Percentiles rank a stretch among this genome's conserved stretches.
phyloP scores from a whole-genome alignment of 176 grass and related monocot genomes.

The Guadua angustifolia region DNA sequence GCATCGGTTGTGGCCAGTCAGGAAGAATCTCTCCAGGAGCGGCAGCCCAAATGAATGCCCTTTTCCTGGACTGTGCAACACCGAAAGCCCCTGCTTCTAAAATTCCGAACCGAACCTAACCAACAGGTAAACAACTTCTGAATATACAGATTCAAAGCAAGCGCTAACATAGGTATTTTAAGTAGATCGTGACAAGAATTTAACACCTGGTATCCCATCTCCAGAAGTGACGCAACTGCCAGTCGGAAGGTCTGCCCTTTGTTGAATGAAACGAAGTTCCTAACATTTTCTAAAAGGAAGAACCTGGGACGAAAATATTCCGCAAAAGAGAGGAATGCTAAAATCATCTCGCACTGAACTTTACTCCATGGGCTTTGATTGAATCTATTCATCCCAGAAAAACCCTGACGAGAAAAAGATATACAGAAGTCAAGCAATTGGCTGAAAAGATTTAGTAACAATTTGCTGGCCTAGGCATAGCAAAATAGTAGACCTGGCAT shows the following conservation, averaged over 20 bases:
- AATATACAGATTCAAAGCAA: neutral
- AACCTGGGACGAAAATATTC: constrained; percentile 94
- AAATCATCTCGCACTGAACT: constrained; percentile 99
- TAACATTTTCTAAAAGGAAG: constrained; percentile 97
- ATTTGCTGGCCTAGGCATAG: constrained; percentile 21
- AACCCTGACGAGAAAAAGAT: constrained; percentile 65
- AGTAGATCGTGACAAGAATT: neutral
- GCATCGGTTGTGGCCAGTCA: constrained; percentile 42
- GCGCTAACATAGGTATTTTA: neutral
- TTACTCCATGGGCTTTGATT: constrained; percentile 98
- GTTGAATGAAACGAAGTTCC: constrained; percentile 95
- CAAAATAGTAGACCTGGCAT: constrained; percentile 74
- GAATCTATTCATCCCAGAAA: constrained; percentile 99
- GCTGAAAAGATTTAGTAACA: neutral
- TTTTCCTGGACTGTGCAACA: constrained; percentile 74
- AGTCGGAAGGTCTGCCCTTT: constrained; percentile 75
- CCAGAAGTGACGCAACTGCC: constrained; percentile 66
- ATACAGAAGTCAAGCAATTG: constrained; percentile 8
- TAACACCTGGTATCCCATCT: constrained; percentile 83
- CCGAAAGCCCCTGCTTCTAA: constrained; percentile 78
- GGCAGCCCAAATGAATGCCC: constrained; percentile 49
- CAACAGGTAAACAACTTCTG: constrained; percentile 22
- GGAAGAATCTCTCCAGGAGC: too few relatives aligned
- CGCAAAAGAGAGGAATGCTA: constrained; percentile 93
- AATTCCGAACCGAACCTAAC: constrained; percentile 79